Base-by-base conservation (phyloP, 768 basidiomycete genomes). In the Pluteus cervinus region DNA sequence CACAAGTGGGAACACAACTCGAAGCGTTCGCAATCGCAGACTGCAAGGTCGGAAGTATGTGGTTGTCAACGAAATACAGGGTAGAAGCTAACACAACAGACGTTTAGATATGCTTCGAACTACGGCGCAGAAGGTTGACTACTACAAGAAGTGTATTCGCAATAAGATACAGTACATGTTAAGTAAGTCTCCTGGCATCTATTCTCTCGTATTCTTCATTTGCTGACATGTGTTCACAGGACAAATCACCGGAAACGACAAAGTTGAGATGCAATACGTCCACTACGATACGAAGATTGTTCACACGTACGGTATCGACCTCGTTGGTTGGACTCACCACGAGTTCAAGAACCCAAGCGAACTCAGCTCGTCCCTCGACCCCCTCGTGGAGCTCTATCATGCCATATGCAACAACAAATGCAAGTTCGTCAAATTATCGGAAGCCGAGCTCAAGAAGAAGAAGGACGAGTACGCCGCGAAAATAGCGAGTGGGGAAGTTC, bases 251-350 rank as follows among this genome's bases (percentile, higher is more conserved):
- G 44, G 49, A 4, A 47, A 45, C 1, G 25, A 40, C 0, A 29
- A 43, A 0, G 45, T 44, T 1, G 24, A 29, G 0, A 53, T 55
- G 51, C 43, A 52, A 5, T 55, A 55, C 15, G 11, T 33, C 5
- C 26, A 44, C 11, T 51, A 49, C 25, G 37, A 51, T 20, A 40
- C 43, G 7, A 28, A 29, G 11, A 48, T 53, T 16, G 37, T 53
- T 3, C 31, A 39, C 6, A 20, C 21, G 12, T 41, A 43, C 14
- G 43, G 48, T n/a, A 30, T 55, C 2, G 43, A 40, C 12, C 45
- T 55, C 9, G 24, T 35, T 2, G 49, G 51, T 1, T 52, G 51
- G 49, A 50, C 51, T 0, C 32, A 35, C 24, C 35, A 42, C 4
- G 40, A 37, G 9, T 39, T 48, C 11, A 30, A 30, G 5, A 42